Evolutionary conservation across 805 yeast genomes (phyloP), one percentile per base, ranked within the genome.

Genomic region (Yamadazyma paraphyllophila): DNA sequence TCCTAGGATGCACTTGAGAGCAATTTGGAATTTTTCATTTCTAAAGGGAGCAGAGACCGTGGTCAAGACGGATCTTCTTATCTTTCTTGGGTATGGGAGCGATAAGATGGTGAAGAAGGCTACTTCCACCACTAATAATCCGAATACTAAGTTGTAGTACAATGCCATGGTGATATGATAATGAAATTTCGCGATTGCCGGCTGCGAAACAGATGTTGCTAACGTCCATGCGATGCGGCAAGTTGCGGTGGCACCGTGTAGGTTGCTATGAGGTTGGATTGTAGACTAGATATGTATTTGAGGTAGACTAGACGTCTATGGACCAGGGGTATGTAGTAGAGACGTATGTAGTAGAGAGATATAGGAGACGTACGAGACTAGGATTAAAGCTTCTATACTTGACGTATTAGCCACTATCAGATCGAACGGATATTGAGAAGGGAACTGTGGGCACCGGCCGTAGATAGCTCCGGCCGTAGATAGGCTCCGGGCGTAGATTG

Each of bases 61-160:
- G 16, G 72, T 63, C 46, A 92, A 75, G 20, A 90, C 71, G 9
- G 83, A 83, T 58, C 81, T 81, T 58, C 97, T 82, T 48, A 83
- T 61, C 47, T 67, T 73, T 27, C 90, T 75, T 16, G 99, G 98
- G 50, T 89, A 71, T 17, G 99, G 99, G 41, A 91, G 65, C 7
- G 96, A 89, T 53, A 94, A 78, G 31, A 88, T 59, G 43, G 88
- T 76, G 73, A 92, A 94, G 39, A 87, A 68, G 12, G 67, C 79
- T 83, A 92, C 82, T 68, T 94, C 99, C 13, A 77, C 48, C 43
- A 86, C 78, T 51, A 94, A 76, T 33, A 94, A 71, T n/a, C 79
- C 81, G 56, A 91, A 92, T 6, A 91, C 87, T 43, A 72, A 57
- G 44, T 63, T 67, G 54, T 71, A 72, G 59, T 72, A 71, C 41